Percentiles rank a stretch among this genome's conserved stretches.
These are phyloP conservation scores for Omphalotus guepiniiformis DNA, from an alignment of 768 basidiomycete species.

Conservation along the genomic window DNA sequence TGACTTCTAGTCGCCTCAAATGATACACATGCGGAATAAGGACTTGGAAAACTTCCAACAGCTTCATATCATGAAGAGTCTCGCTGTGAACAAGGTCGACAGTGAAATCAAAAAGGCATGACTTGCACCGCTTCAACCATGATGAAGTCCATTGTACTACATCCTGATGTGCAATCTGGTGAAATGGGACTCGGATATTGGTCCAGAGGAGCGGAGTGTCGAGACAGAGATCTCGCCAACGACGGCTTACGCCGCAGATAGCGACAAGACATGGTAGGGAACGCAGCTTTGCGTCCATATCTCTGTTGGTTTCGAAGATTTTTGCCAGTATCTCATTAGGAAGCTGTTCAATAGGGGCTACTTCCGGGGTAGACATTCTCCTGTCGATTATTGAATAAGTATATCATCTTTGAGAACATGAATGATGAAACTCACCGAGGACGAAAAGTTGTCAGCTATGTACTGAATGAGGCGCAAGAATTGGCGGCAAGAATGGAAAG, in stretches of 20 bases:
- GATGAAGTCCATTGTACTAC: neutral
- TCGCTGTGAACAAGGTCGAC: neutral
- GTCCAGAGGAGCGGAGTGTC: conserved; percentile 2
- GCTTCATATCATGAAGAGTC: neutral
- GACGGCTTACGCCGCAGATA: conserved; percentile 2
- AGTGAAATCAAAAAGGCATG: conserved; percentile 1
- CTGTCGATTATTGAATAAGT: no score
- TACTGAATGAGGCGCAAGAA: no score
- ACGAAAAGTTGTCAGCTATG: no score
- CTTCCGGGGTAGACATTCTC: no score
- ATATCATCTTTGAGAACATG: no score
- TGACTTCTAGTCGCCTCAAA: neutral
- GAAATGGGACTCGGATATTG: neutral
- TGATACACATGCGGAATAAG: conserved; percentile 2
- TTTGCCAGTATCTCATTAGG: conserved; percentile 8
- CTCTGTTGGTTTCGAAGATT: neutral
- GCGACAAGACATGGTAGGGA: neutral
- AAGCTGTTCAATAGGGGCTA: no score
- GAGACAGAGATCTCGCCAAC: conserved; percentile 1
- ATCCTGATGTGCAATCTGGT: neutral
- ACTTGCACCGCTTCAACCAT: conserved; percentile 6
- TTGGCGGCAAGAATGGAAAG: no score
- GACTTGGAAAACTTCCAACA: neutral
- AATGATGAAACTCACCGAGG: no score
- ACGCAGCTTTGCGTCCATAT: neutral